These are phyloP conservation scores for Volvariella volvacea DNA, from an alignment of 1,284 basidiomycete genomes.

Conservation along the genomic window DNA sequence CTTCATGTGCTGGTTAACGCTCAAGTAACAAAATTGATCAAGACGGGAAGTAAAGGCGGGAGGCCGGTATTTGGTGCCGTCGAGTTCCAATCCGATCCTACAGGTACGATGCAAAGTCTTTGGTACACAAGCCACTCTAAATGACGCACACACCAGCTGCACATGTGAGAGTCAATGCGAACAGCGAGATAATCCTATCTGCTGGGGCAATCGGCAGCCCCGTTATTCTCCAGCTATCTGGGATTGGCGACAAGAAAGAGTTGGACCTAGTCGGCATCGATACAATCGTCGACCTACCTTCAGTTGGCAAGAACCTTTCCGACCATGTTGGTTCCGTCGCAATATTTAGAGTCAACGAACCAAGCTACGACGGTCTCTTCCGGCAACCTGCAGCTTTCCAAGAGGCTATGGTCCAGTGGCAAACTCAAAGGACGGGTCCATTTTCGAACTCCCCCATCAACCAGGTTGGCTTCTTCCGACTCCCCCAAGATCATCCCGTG, in stretches of 20 bases:
- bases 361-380: constrained; percentile 3
- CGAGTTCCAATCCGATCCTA: background rate
- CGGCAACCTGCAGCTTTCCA: background rate
- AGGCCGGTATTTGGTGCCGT: background rate
- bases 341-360: background rate
- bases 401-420: constrained; percentile 1
- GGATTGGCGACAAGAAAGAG: constrained; percentile 30
- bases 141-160: background rate
- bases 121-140: background rate
- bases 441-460: constrained; percentile 6
- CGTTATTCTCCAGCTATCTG: constrained; percentile 38
- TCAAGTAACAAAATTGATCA: constrained; percentile 23
- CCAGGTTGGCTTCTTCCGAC: constrained; percentile 20
- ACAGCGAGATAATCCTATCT: constrained; percentile 31
- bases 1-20: constrained; percentile 30
- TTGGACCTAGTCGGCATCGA: constrained; percentile 17
- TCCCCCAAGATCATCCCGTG: constrained; percentile 22
- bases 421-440: background rate
- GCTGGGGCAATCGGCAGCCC: constrained; percentile 35
- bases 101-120: background rate
- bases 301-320: constrained; percentile 38
- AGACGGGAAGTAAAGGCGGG: background rate
- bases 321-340: constrained; percentile 19
- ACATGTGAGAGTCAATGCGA: constrained; percentile 5
- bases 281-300: constrained; percentile 23